Base-by-base conservation (phyloP, 116 monocot genomes). In the Cymodocea nodosa region DNA sequence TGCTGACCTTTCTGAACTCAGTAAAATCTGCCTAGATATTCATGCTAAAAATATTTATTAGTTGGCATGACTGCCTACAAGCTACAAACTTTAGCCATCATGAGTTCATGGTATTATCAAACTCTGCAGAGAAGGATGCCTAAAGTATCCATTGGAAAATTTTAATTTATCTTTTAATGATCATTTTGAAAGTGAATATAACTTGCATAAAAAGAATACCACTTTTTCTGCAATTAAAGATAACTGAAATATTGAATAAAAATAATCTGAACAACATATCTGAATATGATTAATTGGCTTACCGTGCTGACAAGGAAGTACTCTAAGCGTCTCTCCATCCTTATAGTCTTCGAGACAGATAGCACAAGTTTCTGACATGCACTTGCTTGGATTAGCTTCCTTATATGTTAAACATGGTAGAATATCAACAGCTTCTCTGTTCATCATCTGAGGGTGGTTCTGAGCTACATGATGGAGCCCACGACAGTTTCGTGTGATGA, bases 301-400 rank as follows among this genome's bases (percentile, higher is more conserved):
- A 94, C 94, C 86, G 77, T 94, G 94, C 10, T 75, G 35, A 62
- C 94, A 94, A 36, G 94, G 94, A 77, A 94, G 89, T 75, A 82
- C 68, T 66, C 89, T 77, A 12, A 94, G 76, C n/a, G 30, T 79
- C 60, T 94, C 94, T 66, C 89, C 94, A 66, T 89, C 84, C 57
- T 63, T 80, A 65, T 94, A 94, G 48, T 94, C 94, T 73, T 94
- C 94, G 51, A 94, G 82, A 66, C 94, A 94, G 37, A 94, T 94
- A 2, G 89, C 83, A 75, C 94, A 94, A 53, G 89, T 82, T 39
- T 86, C 85, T 49, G 75, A 70, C 11, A 52, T 74, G 39, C 53
- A 56, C 59, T 66, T 72, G 64, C 68, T 80, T 68, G 59, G 55
- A 59, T 66, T 78, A 49, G 74, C 68, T 54, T 70, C 64, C 68